These are phyloP conservation scores for Dendrothele bispora DNA, from an alignment of 768 basidiomycete genomes.

Conservation along the genomic window DNA sequence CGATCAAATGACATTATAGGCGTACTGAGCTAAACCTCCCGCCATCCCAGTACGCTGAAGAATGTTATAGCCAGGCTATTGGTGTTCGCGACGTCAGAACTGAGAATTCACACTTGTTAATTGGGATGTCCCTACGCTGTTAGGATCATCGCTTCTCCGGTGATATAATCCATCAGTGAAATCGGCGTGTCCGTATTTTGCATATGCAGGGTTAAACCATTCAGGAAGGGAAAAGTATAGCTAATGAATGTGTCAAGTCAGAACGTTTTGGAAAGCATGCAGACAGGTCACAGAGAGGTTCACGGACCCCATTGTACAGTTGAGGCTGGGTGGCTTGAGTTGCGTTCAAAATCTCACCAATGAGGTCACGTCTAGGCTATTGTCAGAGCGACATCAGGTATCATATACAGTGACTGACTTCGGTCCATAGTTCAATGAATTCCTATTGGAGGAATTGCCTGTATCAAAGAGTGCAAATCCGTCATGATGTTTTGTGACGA, in stretches of 20 bases:
- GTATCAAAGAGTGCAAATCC: constrained; percentile 49
- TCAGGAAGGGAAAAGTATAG: constrained; percentile 44
- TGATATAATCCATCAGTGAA: constrained; percentile 7
- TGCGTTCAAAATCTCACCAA: constrained; percentile 39
- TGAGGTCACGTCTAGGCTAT: constrained; percentile 29
- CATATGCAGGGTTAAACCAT: constrained; percentile 26
- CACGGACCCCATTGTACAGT: constrained; percentile 2
- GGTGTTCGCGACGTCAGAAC: neutral
- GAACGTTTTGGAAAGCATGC: neutral
- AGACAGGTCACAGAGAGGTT: neutral
- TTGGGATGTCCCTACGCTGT: neutral
- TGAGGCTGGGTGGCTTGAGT: constrained; percentile 25
- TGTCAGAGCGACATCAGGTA: neutral
- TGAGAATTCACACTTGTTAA: neutral
- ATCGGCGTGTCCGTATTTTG: constrained; percentile 9
- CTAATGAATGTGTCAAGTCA: neutral
- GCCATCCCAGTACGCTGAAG: constrained; percentile 10
- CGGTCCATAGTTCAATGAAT: constrained; percentile 36
- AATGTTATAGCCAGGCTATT: constrained; percentile 3
- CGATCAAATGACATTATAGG: neutral
- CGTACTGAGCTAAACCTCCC: constrained; percentile 9
- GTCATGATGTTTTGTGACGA: constrained; percentile 44
- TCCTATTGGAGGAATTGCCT: constrained; percentile 38
- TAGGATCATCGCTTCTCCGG: neutral
- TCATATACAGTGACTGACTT: constrained; percentile 16